Percentiles rank a stretch among this genome's conserved stretches.
These are phyloP conservation scores for Colletotrichum sp. DNA, from an alignment of 2,329 filamentous ascomycete species.

Conservation along the genomic window DNA sequence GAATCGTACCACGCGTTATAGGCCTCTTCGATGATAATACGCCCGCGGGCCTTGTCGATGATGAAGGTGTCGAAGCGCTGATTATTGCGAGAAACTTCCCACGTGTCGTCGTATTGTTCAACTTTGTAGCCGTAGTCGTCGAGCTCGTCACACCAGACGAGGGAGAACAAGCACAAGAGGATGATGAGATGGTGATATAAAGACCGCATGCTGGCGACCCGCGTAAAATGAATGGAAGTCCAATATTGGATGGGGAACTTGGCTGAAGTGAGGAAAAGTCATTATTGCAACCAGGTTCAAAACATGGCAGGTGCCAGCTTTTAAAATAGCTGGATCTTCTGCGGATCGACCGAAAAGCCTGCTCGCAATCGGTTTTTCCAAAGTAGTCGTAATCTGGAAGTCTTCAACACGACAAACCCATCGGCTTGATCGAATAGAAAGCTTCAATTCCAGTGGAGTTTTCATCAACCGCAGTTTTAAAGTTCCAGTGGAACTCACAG, in stretches of 20 bases:
- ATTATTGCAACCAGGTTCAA: background rate
- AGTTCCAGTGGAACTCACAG: background rate
- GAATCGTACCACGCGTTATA: background rate
- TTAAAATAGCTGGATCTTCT: background rate
- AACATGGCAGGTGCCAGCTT: accelerated
- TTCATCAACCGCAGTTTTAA: background rate
- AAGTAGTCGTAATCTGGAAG: background rate
- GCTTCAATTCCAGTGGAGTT: background rate
- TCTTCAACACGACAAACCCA: background rate
- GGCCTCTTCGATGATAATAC: background rate
- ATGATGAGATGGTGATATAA: background rate
- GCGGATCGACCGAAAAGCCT: background rate
- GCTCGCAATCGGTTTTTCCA: background rate
- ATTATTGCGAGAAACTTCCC: background rate
- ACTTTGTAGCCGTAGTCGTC: background rate
- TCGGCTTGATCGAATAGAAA: background rate
- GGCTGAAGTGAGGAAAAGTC: background rate
- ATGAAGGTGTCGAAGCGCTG: background rate
- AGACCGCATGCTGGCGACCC: background rate
- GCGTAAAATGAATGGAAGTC: background rate
- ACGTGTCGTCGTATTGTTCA: background rate
- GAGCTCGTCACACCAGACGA: background rate
- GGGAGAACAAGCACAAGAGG: background rate
- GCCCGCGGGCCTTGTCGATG: background rate
- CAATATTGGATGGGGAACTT: background rate